Evolutionary conservation across 176 grass and related monocot genomes (phyloP).

Genomic region (Raddia distichophylla): DNA sequence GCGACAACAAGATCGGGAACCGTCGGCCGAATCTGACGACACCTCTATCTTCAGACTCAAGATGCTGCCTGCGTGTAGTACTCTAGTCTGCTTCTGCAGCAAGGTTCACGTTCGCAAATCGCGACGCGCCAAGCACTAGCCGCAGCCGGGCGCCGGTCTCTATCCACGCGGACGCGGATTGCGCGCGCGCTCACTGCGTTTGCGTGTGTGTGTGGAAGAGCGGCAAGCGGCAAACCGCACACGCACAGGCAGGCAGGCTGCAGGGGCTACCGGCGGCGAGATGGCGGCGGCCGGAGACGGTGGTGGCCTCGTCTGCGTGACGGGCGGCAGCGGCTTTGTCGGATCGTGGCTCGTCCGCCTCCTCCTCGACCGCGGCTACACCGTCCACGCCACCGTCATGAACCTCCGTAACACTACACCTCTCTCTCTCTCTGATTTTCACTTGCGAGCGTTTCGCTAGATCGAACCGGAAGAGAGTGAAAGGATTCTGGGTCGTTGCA

Average conservation of each 20-base stretch:
- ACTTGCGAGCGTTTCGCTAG: background rate
- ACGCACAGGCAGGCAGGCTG: background rate
- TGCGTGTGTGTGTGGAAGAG: background rate
- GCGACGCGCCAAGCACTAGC: background rate
- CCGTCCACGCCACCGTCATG: constrained; percentile 78
- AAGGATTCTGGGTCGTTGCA: background rate
- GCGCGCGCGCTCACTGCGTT: background rate
- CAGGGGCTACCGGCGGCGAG: background rate
- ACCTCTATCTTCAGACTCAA: background rate
- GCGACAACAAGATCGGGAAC: no score
- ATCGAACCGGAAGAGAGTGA: background rate
- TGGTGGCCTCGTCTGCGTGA: constrained; percentile 62
- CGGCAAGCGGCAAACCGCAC: background rate
- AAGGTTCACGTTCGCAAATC: background rate
- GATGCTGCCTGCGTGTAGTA: no score
- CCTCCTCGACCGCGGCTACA: constrained; percentile 74
- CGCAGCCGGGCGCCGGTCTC: background rate
- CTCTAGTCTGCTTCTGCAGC: no score
- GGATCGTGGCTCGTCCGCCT: constrained; percentile 76
- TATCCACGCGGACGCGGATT: background rate
- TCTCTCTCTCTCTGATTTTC: background rate
- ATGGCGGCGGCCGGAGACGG: constrained; percentile 31
- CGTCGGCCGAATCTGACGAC: no score
- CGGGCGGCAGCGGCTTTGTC: constrained; percentile 81
- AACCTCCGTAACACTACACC: constrained; percentile 45